Evolutionary conservation across 495 filamentous ascomycete genomes (phyloP).

Genomic region (Barbatosphaeria neglecta): DNA sequence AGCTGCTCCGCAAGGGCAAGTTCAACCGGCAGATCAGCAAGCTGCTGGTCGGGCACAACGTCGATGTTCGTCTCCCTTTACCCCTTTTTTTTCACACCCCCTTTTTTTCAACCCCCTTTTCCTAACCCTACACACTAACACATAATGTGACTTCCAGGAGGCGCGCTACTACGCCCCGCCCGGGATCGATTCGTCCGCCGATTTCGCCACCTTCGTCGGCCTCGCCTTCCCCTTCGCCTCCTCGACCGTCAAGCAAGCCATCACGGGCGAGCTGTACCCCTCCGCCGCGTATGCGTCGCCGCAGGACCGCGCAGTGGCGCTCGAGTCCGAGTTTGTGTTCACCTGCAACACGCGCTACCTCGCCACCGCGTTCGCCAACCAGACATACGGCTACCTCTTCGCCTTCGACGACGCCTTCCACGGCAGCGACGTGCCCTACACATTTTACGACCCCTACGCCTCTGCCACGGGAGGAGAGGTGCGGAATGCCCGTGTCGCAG

Average conservation of each 20-base stretch:
- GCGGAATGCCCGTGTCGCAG: neutral
- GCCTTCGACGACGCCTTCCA: neutral
- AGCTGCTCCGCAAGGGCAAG: slow-evolving; percentile 42
- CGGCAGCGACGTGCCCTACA: slow-evolving; percentile 3
- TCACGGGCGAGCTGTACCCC: slow-evolving; percentile 1
- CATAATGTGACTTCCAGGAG: neutral
- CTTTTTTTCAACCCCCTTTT: too few relatives aligned
- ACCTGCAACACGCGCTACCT: slow-evolving; percentile 5
- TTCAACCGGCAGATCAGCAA: slow-evolving; percentile 43
- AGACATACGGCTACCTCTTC: slow-evolving; percentile 1
- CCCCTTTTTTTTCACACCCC: neutral
- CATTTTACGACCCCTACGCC: slow-evolving; percentile 1
- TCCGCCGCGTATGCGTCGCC: slow-evolving; percentile 1
- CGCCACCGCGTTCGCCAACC: neutral
- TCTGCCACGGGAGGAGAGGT: neutral
- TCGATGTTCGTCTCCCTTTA: neutral
- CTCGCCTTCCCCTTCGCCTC: neutral
- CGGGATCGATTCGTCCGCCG: neutral
- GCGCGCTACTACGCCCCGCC: neutral
- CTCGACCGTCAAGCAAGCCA: neutral
- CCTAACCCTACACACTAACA: neutral
- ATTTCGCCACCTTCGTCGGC: neutral
- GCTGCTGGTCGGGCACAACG: neutral
- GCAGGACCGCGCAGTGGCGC: neutral
- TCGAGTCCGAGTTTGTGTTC: neutral